Conservation (phyloP, 495 filamentous ascomycete genomes). For the Penicillium nucicola region DNA sequence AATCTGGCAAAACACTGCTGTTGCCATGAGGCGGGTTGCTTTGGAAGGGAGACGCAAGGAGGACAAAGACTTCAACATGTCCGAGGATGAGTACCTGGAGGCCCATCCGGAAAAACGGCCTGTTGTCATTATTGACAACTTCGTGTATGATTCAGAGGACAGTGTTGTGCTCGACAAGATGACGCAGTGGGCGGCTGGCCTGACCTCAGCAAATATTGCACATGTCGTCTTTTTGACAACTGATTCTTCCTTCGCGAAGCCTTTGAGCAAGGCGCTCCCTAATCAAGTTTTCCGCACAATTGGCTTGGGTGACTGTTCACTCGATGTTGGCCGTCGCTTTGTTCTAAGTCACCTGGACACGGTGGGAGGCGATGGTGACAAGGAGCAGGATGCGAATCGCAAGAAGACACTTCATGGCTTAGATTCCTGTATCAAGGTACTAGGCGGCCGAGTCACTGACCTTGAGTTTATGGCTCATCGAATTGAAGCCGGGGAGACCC, state of each 20-base stretch:
- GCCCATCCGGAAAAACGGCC: constrained; percentile 81
- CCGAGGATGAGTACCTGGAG: constrained; percentile 87
- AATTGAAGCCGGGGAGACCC: constrained; percentile 87
- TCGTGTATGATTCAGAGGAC: constrained; percentile 70
- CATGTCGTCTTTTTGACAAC: constrained; percentile 97
- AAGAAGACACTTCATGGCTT: constrained; percentile 57
- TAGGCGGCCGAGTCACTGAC: constrained; percentile 90
- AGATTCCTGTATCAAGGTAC: constrained; percentile 73
- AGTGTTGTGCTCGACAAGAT: constrained; percentile 84
- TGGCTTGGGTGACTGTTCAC: constrained; percentile 77
- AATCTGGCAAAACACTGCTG: constrained; percentile 82
- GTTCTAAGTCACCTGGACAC: constrained; percentile 77
- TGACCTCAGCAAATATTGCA: constrained; percentile 87
- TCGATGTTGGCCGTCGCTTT: constrained; percentile 82
- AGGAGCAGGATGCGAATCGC: constrained; percentile 31
- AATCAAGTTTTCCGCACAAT: constrained; percentile 88
- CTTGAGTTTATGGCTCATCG: constrained; percentile 87
- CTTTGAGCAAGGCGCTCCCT: constrained; percentile 80
- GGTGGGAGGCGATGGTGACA: constrained; percentile 38
- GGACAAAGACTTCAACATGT: constrained; percentile 68
- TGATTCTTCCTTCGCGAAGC: constrained; percentile 85
- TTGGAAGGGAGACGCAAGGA: constrained; percentile 64
- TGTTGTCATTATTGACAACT: constrained; percentile 92
- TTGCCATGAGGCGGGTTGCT: constrained; percentile 73
- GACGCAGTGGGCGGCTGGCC: constrained; percentile 82